These are phyloP conservation scores for Dendrobium nobile DNA, from an alignment of 106 monocot genomes.

Conservation along the genomic window DNA sequence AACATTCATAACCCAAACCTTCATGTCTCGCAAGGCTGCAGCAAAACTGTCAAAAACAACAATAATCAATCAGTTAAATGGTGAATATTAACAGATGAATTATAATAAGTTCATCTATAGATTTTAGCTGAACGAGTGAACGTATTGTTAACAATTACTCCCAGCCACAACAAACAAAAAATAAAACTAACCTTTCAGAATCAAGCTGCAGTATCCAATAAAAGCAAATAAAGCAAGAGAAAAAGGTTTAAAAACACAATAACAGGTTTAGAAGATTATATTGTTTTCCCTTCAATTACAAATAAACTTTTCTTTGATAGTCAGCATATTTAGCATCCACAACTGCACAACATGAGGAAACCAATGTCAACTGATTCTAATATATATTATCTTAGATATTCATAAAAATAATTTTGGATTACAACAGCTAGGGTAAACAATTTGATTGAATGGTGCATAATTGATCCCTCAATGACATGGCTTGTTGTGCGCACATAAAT, in stretches of 20 bases:
- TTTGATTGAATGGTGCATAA: no score
- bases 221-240: neutral
- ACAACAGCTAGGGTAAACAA: no score
- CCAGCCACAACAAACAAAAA: neutral
- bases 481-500: no score
- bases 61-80: slow-evolving; percentile 1
- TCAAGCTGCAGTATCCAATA: neutral
- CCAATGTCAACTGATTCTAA: no score
- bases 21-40: slow-evolving; percentile 68
- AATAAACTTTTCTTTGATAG: no score
- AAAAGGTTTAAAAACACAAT: neutral
- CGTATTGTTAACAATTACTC: neutral
- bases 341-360: no score
- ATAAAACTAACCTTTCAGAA: neutral
- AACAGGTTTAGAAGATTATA: neutral
- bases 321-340: no score
- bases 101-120: neutral
- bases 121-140: neutral
- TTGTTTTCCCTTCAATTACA: neutral
- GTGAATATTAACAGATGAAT: neutral
- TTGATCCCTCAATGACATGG: no score
- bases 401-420: no score
- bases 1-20: slow-evolving; percentile 93
- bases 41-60: slow-evolving; percentile 52
- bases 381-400: no score